These are phyloP conservation scores for Xylariaceae sp. DNA, from an alignment of 2,329 filamentous ascomycete species.

Conservation along the genomic window DNA sequence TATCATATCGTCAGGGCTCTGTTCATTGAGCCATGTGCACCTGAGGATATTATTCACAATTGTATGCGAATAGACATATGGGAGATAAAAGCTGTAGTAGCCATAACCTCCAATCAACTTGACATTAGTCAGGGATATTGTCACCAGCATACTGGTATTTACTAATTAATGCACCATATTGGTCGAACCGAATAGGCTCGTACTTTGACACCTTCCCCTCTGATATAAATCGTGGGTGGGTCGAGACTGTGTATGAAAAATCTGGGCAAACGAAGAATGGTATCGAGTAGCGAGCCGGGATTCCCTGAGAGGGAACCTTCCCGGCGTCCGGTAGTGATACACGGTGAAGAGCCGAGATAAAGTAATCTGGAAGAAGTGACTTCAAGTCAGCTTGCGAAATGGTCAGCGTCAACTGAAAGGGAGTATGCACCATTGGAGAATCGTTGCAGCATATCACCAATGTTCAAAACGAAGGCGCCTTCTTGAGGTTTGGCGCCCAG, in stretches of 20 bases:
- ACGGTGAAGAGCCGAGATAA: slow-evolving; percentile 22
- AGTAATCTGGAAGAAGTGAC: slow-evolving; percentile 24
- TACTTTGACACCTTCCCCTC: slow-evolving; percentile 20
- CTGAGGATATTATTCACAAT: too few species aligned
- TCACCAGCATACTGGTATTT: slow-evolving; percentile 27
- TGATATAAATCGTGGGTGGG: slow-evolving; percentile 20
- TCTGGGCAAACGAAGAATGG: slow-evolving; percentile 23
- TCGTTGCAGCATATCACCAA: slow-evolving; percentile 26
- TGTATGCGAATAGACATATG: too few species aligned
- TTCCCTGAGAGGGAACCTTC: slow-evolving; percentile 10
- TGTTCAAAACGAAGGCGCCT: slow-evolving; percentile 22
- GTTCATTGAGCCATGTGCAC: too few species aligned
- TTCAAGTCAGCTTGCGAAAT: too few species aligned
- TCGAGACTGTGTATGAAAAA: slow-evolving; percentile 20
- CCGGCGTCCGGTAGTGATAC: slow-evolving; percentile 20
- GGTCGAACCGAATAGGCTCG: slow-evolving; percentile 22
- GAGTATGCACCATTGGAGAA: slow-evolving; percentile 23
- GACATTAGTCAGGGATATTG: too few species aligned
- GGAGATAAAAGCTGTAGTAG: too few species aligned
- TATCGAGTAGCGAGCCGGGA: slow-evolving; percentile 25
- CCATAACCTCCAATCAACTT: too few species aligned
- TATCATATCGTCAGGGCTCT: too few species aligned
- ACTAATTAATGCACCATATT: slow-evolving; percentile 22
- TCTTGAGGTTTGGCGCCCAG: slow-evolving; percentile 19
- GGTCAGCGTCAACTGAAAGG: too few species aligned